Evolutionary conservation across 2,329 filamentous ascomycete species (phyloP).

Genomic region (Diaporthe ampelina): DNA sequence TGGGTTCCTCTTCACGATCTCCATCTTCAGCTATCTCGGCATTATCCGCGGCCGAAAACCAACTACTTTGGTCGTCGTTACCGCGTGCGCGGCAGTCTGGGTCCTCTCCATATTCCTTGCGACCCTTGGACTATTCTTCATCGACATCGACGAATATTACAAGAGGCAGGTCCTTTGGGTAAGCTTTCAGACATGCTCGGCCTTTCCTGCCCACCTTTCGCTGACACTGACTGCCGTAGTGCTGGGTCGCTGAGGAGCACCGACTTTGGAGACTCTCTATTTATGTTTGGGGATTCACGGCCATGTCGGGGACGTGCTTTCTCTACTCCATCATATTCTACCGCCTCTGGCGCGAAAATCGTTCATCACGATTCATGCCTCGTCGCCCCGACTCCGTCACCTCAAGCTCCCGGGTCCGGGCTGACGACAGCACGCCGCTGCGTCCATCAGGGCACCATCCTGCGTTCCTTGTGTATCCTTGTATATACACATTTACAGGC

Average conservation of each 20-base stretch:
- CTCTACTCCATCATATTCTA: conserved; percentile 59
- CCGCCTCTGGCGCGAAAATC: conserved; percentile 50
- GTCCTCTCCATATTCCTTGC: conserved; percentile 70
- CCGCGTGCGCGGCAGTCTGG: conserved; percentile 66
- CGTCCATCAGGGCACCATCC: conserved; percentile 57
- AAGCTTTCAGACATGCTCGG: not conserved
- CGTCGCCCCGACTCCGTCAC: conserved; percentile 26
- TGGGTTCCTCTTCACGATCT: conserved; percentile 76
- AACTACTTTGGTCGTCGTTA: conserved; percentile 64
- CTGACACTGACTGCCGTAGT: conserved; percentile 28
- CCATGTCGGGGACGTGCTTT: conserved; percentile 53
- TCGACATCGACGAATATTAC: conserved; percentile 51
- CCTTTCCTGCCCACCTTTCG: not conserved
- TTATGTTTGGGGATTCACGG: conserved; percentile 74
- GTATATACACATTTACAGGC: conserved; percentile 79
- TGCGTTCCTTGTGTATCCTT: conserved; percentile 75
- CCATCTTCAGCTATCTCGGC: conserved; percentile 75
- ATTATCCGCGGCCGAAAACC: conserved; percentile 70
- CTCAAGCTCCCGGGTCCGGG: conserved; percentile 26
- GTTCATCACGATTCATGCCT: conserved; percentile 45
- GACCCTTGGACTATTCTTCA: conserved; percentile 62
- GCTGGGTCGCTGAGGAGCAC: conserved; percentile 72
- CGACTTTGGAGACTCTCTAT: conserved; percentile 68
- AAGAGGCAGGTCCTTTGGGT: conserved; percentile 37
- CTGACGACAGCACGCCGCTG: conserved; percentile 45